These are phyloP conservation scores for Scolecobasidium constrictum DNA, from an alignment of 2,329 filamentous ascomycete genomes.

Conservation along the genomic window DNA sequence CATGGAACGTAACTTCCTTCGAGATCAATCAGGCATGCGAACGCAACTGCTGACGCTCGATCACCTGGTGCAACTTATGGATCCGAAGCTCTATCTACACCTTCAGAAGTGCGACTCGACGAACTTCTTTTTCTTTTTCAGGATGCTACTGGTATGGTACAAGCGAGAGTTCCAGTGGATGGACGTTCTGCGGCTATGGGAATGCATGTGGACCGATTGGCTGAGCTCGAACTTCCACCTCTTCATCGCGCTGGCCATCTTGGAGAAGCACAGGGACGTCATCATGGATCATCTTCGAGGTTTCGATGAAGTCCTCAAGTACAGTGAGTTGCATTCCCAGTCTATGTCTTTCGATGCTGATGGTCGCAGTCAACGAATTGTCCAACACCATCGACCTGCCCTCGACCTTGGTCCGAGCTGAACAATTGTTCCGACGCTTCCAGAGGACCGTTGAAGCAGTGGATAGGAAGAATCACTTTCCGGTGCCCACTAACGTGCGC, in stretches of 20 bases:
- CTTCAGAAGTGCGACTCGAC: conserved; percentile 85
- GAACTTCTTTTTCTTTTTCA: conserved; percentile 99
- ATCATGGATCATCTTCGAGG: conserved; percentile 91
- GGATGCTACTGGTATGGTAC: conserved; percentile 97
- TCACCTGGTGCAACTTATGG: conserved; percentile 92
- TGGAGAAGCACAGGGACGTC: conserved; percentile 92
- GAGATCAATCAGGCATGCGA: conserved; percentile 94
- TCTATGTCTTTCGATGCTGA: neutral
- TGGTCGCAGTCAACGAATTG: conserved; percentile 76
- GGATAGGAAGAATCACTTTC: conserved; percentile 85
- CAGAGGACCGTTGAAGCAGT: conserved; percentile 81
- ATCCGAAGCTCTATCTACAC: conserved; percentile 86
- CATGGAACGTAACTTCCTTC: conserved; percentile 94
- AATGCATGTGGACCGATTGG: conserved; percentile 88
- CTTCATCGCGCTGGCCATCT: conserved; percentile 84
- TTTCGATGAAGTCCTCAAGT: conserved; percentile 97
- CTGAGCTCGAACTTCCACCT: conserved; percentile 83
- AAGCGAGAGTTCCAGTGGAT: conserved; percentile 92
- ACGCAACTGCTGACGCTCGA: conserved; percentile 83
- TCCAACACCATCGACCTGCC: conserved; percentile 87
- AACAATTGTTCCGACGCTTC: conserved; percentile 79
- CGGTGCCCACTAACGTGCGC: conserved; percentile 38
- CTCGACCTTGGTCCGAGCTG: conserved; percentile 75
- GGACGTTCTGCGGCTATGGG: conserved; percentile 83
- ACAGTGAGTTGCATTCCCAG: conserved; percentile 49